These are phyloP conservation scores for Vigna reflexopilosa DNA, from an alignment of 306 rosid species.

Conservation along the genomic window DNA sequence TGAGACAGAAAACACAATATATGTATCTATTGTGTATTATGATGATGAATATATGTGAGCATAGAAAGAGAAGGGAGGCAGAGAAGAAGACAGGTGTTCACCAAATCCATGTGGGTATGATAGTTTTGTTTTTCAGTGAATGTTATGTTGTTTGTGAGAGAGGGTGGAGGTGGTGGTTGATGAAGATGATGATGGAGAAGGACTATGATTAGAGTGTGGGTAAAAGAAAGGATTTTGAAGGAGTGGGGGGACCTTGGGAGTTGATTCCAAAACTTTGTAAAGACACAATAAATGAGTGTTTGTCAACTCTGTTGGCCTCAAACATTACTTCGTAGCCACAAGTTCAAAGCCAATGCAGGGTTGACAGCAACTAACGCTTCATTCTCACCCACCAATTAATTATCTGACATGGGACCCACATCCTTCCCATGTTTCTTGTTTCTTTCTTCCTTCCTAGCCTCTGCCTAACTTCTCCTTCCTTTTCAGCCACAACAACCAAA, in stretches of 20 bases:
- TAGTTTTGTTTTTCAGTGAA: conserved; percentile 35
- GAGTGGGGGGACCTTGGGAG: conserved; percentile 22
- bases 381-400: conserved; percentile 67
- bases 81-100: conserved; percentile 60
- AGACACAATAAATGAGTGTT: conserved; percentile 43
- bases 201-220: conserved; percentile 40
- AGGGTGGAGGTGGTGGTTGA: conserved; percentile 39
- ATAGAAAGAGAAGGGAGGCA: background rate
- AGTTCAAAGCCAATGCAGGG: conserved; percentile 60
- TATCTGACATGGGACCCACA: conserved; percentile 64
- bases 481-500: background rate
- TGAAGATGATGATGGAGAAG: conserved; percentile 48
- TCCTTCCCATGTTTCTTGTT: background rate
- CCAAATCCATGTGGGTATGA: conserved; percentile 55
- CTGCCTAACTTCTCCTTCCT: background rate
- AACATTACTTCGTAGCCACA: conserved; percentile 66
- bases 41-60: background rate
- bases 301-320: conserved; percentile 52
- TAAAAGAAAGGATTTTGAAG: conserved; percentile 38
- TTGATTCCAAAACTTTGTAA: conserved; percentile 51
- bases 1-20: conserved; percentile 36
- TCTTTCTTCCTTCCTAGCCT: background rate
- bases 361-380: conserved; percentile 46
- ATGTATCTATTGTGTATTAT: background rate
- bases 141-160: conserved; percentile 7